Evolutionary conservation across 345 rosid genomes (phyloP).

Genomic region (Eucalyptus pumila): DNA sequence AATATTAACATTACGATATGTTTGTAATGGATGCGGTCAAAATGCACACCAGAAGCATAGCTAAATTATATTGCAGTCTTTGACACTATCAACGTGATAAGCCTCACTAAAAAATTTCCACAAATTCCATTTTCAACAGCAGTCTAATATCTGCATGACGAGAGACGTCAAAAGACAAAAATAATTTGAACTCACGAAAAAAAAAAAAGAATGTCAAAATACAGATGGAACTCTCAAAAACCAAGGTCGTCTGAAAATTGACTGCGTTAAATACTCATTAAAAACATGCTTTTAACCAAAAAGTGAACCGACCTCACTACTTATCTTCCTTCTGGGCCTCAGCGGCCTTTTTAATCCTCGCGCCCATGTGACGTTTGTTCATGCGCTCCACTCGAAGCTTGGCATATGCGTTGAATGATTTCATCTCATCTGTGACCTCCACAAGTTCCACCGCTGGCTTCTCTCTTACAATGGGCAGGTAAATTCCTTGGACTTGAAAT

Average conservation of each 20-base stretch:
- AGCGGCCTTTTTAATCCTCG: conserved; percentile 67
- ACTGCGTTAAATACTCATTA: too few relatives aligned
- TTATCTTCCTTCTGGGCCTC: conserved; percentile 86
- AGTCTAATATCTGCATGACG: neutral
- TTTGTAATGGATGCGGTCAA: fast-evolving
- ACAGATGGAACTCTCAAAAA: neutral
- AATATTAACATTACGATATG: neutral
- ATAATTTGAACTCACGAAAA: neutral
- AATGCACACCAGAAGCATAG: neutral
- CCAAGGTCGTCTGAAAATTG: neutral
- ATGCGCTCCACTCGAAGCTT: conserved; percentile 56
- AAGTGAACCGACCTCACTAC: conserved; percentile 2
- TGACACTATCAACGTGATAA: neutral
- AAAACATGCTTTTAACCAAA: neutral
- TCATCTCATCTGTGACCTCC: conserved; percentile 61
- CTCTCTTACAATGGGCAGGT: conserved; percentile 53
- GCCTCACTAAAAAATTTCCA: neutral
- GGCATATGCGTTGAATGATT: conserved; percentile 63
- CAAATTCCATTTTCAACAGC: neutral
- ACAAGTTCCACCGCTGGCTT: conserved; percentile 60
- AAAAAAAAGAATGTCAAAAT: neutral
- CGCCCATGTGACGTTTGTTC: conserved; percentile 50
- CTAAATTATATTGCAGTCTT: neutral
- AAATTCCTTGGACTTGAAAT: conserved; percentile 57
- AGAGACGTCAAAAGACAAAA: neutral